Evolutionary conservation across 495 filamentous ascomycete genomes (phyloP).

Genomic region (Aspergillus biplanus): DNA sequence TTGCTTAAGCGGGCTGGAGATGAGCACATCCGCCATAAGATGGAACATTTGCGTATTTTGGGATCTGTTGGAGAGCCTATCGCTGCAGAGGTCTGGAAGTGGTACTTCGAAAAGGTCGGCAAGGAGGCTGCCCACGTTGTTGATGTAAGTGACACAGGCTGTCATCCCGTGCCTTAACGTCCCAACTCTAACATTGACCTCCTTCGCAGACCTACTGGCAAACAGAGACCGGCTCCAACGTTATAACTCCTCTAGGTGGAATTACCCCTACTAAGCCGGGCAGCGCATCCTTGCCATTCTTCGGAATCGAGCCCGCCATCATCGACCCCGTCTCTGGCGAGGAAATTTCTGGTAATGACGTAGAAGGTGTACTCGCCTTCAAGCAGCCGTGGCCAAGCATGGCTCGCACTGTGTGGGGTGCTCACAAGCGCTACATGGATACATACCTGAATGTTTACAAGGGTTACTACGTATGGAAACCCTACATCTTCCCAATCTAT

Average conservation of each 20-base stretch:
- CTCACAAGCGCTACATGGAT: constrained; percentile 98
- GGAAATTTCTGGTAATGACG: constrained; percentile 94
- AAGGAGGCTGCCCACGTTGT: constrained; percentile 92
- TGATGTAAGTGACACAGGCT: constrained; percentile 67
- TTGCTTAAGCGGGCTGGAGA: constrained; percentile 94
- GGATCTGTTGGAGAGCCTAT: constrained; percentile 99
- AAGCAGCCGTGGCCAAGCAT: constrained; percentile 99
- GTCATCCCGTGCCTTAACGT: constrained; percentile 9
- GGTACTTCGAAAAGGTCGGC: constrained; percentile 97
- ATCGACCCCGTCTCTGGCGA: constrained; percentile 95
- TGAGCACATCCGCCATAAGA: constrained; percentile 83
- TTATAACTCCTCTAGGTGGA: constrained; percentile 63
- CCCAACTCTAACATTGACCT: background rate
- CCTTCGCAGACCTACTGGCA: constrained; percentile 93
- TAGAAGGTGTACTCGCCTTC: constrained; percentile 96
- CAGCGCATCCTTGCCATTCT: constrained; percentile 72
- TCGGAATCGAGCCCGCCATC: constrained; percentile 97
- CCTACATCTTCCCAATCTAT: background rate
- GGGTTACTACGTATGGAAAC: constrained; percentile 85
- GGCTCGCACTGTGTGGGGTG: constrained; percentile 97
- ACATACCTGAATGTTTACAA: constrained; percentile 98
- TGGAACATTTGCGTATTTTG: constrained; percentile 86
- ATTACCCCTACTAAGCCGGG: constrained; percentile 61
- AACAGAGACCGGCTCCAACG: constrained; percentile 97
- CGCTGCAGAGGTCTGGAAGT: constrained; percentile 98